Evolutionary conservation across 257 asterid genomes (phyloP).

Genomic region (Lithospermum erythrorhizon): DNA sequence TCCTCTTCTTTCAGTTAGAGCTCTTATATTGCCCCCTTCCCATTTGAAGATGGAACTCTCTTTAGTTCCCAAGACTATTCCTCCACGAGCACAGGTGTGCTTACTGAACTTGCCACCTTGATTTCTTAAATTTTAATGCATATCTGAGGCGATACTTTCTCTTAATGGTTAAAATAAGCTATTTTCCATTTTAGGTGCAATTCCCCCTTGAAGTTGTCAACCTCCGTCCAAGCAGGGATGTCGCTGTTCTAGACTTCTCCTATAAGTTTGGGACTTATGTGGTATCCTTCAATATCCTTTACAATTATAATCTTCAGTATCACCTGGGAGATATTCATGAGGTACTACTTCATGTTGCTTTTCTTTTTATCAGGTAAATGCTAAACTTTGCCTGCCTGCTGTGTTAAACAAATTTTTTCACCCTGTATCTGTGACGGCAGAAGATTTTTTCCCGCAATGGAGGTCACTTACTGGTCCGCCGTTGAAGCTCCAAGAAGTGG

Average conservation of each 20-base stretch:
- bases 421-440: constrained; percentile 64
- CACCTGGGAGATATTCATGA: neutral
- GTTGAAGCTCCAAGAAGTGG: constrained; percentile 94
- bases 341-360: neutral
- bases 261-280: constrained; percentile 57
- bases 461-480: constrained; percentile 97
- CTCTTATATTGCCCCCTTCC: constrained; percentile 64
- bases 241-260: constrained; percentile 81
- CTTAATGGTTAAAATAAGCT: constrained; percentile 7
- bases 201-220: constrained; percentile 85
- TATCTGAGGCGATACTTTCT: neutral
- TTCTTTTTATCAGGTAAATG: constrained; percentile 45
- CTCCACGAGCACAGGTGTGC: constrained; percentile 90
- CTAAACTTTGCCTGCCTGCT: constrained; percentile 87
- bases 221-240: constrained; percentile 84
- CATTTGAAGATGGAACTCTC: constrained; percentile 74
- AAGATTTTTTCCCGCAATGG: constrained; percentile 93
- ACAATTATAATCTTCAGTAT: neutral
- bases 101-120: neutral
- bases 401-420: constrained; percentile 75
- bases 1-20: constrained; percentile 72
- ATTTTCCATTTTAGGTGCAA: constrained; percentile 51
- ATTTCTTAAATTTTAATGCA: neutral
- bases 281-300: constrained; percentile 31
- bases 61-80: constrained; percentile 83